These are phyloP conservation scores for Gossypium herbaceum DNA, from an alignment of 345 rosid species.

Conservation along the genomic window DNA sequence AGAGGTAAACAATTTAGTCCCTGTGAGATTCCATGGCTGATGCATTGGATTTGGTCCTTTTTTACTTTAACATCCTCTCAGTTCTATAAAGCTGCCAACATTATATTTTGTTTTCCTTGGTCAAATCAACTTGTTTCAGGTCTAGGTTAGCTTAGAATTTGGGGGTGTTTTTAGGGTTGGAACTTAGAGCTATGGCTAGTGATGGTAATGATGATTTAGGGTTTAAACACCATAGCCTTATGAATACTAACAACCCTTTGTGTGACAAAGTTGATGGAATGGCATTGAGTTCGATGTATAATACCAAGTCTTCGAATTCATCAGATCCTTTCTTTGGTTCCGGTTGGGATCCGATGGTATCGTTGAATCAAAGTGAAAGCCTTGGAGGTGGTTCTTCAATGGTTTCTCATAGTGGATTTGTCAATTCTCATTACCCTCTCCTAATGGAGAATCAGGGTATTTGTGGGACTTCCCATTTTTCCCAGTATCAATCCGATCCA, in stretches of 20 bases:
- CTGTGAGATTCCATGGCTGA: constrained; percentile 30
- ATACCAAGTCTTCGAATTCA: constrained; percentile 30
- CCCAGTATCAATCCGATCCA: constrained; percentile 57
- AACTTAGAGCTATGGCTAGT: constrained; percentile 47
- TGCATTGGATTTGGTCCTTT: constrained; percentile 42
- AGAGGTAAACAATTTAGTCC: constrained; percentile 33
- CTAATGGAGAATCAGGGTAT: constrained; percentile 55
- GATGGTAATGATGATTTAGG: constrained; percentile 47
- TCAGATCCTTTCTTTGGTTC: constrained; percentile 63
- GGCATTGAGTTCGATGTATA: constrained; percentile 38
- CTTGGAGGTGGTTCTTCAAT: constrained; percentile 49
- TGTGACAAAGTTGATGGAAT: constrained; percentile 34
- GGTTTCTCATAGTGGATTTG: constrained; percentile 49
- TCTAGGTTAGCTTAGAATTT: constrained; percentile 24
- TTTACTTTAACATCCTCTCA: constrained; percentile 46
- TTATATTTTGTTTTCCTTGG: constrained; percentile 54
- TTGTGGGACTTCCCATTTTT: constrained; percentile 37
- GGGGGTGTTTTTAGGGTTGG: constrained; percentile 27
- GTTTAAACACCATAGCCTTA: constrained; percentile 39
- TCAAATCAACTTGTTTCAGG: constrained; percentile 34
- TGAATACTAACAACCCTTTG: constrained; percentile 35
- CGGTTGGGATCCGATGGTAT: constrained; percentile 70
- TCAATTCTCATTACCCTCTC: constrained; percentile 49
- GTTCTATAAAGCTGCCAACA: constrained; percentile 64
- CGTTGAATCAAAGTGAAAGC: constrained; percentile 40